Evolutionary conservation across 2,329 filamentous ascomycete species (phyloP).

Genomic region (Nannizziopsis barbatae): DNA sequence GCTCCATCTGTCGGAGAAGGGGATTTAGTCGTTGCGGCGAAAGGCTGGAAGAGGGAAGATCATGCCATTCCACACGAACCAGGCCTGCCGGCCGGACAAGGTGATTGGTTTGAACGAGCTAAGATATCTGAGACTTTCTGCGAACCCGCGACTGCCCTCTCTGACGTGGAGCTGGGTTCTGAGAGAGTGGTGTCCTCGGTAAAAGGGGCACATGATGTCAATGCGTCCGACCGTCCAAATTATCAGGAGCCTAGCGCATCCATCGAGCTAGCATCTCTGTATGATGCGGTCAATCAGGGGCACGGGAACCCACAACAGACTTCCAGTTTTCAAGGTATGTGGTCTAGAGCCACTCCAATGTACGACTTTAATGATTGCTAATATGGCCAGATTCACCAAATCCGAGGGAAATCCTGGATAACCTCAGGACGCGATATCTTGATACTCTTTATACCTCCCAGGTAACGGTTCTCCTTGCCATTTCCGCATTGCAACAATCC

Average conservation of each 20-base stretch:
- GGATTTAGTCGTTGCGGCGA: slow-evolving; percentile 30
- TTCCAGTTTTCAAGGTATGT: slow-evolving; percentile 2
- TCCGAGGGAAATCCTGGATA: slow-evolving; percentile 28
- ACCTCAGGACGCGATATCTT: slow-evolving; percentile 32
- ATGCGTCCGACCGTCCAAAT: not conserved
- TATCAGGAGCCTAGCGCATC: not conserved
- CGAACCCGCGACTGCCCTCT: slow-evolving; percentile 9
- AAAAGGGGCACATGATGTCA: not conserved
- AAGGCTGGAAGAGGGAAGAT: slow-evolving; percentile 21
- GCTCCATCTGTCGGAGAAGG: slow-evolving; percentile 28
- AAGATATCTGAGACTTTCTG: slow-evolving; percentile 21
- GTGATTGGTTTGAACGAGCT: slow-evolving; percentile 29
- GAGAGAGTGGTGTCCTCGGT: not conserved
- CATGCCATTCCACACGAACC: not conserved
- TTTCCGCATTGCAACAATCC: not conserved
- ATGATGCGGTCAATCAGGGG: not conserved
- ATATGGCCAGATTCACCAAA: not conserved
- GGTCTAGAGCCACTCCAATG: not conserved
- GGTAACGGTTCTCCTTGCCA: slow-evolving; percentile 18
- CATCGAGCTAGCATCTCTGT: slow-evolving; percentile 2
- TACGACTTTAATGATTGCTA: not conserved
- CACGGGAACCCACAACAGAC: not conserved
- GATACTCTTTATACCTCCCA: slow-evolving; percentile 37
- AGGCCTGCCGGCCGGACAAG: not conserved
- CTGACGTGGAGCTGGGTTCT: not conserved